Evolutionary conservation across 176 grass and related monocot genomes (phyloP), one percentile per base, ranked within the genome.

Genomic region (Musa beccarii): DNA sequence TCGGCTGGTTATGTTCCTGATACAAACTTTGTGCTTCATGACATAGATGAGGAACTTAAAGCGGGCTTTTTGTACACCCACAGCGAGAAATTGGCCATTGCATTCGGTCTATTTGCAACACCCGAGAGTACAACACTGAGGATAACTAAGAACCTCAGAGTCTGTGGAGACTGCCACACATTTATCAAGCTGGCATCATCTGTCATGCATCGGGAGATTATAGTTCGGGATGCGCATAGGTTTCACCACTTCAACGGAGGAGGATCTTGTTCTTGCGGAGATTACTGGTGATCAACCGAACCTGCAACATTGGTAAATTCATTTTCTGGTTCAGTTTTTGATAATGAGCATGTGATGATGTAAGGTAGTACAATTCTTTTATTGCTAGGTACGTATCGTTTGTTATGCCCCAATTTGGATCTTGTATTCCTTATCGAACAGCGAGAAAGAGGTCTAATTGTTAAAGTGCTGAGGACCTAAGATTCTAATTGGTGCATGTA

Each of bases 11-110:
- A 74, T 56, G 24, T 74, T 56, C 72, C 72, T 29, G 22, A 74
- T 74, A 74, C 72, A 29, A 56, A 74, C 7, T 74, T 74, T 29
- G 72, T 74, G 52, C 72, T 74, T 74, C 72, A 74, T 74, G 72
- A 74, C 53, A 34, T 74, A 57, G 72, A 74, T 59, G 72, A 74
- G 52, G 72, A 74, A 74, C 52, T 74, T 25, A 74, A 74, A 74
- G 72, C 72, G 34, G 72, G 25, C 15, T 34, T 74, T 53, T 19
- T 74, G 8, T 74, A 55, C 72, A 57, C 24, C 6, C 72, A 74
- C 72, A 74, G 72, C 10, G 72, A 74, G 72, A 74, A 74, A 34
- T 74, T 74, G 7, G 72, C 72, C 13, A 74, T 74, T 34, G 20
- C 72, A 2, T 74, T 26, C 20, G 72, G 72, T 10, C 52, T 59